Evolutionary conservation across 768 basidiomycete species (phyloP).

Genomic region (Rhizopogon vinicolor): DNA sequence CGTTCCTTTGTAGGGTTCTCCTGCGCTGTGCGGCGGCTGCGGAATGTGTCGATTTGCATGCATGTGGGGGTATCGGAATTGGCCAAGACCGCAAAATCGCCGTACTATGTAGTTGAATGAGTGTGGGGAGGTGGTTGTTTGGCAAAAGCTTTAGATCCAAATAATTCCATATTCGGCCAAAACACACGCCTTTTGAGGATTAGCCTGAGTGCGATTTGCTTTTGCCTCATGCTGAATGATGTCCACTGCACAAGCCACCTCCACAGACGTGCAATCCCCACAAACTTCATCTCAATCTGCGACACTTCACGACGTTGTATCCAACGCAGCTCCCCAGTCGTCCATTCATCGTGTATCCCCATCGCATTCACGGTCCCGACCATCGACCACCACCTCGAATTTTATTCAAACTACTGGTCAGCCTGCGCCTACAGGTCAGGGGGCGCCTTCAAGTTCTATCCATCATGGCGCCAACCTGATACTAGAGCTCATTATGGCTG

Average conservation of each 20-base stretch:
- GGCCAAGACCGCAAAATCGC: not conserved
- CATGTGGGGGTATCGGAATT: not conserved
- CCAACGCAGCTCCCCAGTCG: not conserved
- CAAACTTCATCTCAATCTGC: not conserved
- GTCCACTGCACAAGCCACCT: not conserved
- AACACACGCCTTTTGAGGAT: not conserved
- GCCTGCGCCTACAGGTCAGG: no score
- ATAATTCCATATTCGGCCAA: not conserved
- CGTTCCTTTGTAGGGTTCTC: constrained; percentile 41
- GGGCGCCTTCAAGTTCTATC: not conserved
- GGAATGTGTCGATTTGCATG: constrained; percentile 34
- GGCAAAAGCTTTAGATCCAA: constrained; percentile 11
- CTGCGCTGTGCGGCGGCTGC: constrained; percentile 58
- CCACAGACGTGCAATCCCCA: constrained; percentile 11
- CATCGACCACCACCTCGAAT: not conserved
- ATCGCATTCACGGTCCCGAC: not conserved
- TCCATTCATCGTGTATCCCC: not conserved
- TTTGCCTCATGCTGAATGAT: not conserved
- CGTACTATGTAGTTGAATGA: not conserved
- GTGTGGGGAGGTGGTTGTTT: constrained; percentile 2
- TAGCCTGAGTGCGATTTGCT: not conserved
- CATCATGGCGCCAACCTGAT: not conserved
- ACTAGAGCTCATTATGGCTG: not conserved
- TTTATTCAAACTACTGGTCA: not conserved
- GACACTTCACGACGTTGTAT: not conserved